These are phyloP conservation scores for Galeopsis tetrahit DNA, from an alignment of 257 asterid genomes.

Conservation along the genomic window DNA sequence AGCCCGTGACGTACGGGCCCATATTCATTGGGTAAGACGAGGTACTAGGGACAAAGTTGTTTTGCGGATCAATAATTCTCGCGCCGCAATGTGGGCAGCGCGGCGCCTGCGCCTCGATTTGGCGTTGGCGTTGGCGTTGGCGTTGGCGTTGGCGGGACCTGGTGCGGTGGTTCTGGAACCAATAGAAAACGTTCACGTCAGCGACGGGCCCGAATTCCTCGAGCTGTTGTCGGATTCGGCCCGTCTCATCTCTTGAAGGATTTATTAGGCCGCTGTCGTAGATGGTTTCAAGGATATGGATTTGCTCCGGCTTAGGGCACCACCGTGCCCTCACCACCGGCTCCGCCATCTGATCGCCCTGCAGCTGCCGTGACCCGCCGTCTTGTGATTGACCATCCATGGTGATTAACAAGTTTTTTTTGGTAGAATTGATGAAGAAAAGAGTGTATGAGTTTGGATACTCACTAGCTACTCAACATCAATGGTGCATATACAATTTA, in stretches of 20 bases:
- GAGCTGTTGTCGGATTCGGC: slow-evolving; percentile 60
- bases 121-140: too few species aligned
- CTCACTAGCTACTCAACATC: slow-evolving; percentile 34
- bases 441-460: background rate
- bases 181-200: slow-evolving; percentile 83
- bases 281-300: slow-evolving; percentile 81
- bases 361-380: slow-evolving; percentile 4
- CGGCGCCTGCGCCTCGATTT: too few species aligned
- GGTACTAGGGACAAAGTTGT: too few species aligned
- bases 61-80: too few species aligned
- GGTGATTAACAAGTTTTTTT: too few species aligned
- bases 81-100: too few species aligned
- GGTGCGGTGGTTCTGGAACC: slow-evolving; percentile 93
- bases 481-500: slow-evolving; percentile 28
- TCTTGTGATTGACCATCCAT: too few species aligned
- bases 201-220: slow-evolving; percentile 79
- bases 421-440: too few species aligned
- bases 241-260: slow-evolving; percentile 77
- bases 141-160: slow-evolving; percentile 73
- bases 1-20: too few species aligned
- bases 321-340: slow-evolving; percentile 73
- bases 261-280: slow-evolving; percentile 85
- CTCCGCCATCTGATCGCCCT: slow-evolving; percentile 38
- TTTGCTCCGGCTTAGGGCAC: slow-evolving; percentile 88
- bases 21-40: too few species aligned